Percentiles rank a stretch among this genome's conserved stretches.
Evolutionary conservation across 2,329 filamentous ascomycete species (phyloP).

Genomic region (Knufia fluminis): DNA sequence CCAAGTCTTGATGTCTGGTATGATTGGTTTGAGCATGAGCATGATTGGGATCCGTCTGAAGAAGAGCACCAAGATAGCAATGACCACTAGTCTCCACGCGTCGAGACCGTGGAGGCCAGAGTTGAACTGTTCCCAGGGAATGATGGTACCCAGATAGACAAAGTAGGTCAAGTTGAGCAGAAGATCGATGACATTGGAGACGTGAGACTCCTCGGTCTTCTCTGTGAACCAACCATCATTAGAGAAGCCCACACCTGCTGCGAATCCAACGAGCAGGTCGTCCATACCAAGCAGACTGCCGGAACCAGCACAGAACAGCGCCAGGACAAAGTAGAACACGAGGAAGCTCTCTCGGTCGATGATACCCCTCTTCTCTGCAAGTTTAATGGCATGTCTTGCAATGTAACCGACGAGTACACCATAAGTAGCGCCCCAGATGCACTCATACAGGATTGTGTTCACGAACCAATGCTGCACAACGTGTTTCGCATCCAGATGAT

Average conservation of each 20-base stretch:
- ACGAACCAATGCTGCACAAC: constrained; percentile 83
- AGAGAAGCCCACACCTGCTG: constrained; percentile 94
- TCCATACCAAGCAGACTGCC: constrained; percentile 86
- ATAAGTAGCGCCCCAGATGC: constrained; percentile 81
- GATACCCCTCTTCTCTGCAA: constrained; percentile 70
- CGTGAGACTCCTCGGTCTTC: constrained; percentile 96
- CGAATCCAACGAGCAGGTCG: constrained; percentile 88
- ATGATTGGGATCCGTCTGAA: constrained; percentile 96
- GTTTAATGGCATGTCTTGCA: constrained; percentile 82
- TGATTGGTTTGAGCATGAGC: constrained; percentile 80
- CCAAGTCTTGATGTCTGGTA: constrained; percentile 97
- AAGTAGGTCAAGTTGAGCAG: constrained; percentile 96
- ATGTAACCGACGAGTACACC: constrained; percentile 83
- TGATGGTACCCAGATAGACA: constrained; percentile 93
- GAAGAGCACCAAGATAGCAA: constrained; percentile 85
- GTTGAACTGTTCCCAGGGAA: constrained; percentile 92
- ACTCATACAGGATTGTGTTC: constrained; percentile 87
- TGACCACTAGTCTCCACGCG: constrained; percentile 86
- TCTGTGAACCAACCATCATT: constrained; percentile 99
- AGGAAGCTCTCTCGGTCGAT: constrained; percentile 96
- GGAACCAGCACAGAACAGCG: constrained; percentile 89
- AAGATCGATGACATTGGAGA: constrained; percentile 97
- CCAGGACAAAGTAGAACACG: constrained; percentile 96
- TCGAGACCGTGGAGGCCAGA: constrained; percentile 60
- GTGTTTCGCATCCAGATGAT: constrained; percentile 56